Evolutionary conservation across 495 filamentous ascomycete genomes (phyloP), one percentile per base, ranked within the genome.

Genomic region (Penicillium riverlandense): DNA sequence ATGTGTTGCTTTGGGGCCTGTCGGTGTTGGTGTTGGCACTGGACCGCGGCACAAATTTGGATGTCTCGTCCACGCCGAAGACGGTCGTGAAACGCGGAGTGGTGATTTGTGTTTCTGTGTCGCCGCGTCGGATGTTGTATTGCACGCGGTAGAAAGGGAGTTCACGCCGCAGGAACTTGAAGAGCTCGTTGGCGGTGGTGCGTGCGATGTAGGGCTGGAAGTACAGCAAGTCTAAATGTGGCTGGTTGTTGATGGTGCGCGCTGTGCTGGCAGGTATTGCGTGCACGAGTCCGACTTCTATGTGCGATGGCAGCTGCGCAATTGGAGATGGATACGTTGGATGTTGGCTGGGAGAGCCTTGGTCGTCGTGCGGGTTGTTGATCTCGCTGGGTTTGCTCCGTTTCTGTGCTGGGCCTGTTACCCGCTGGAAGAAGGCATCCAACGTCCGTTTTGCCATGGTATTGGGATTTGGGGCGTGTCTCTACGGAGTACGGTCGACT

Each of bases 31-130:
- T 41, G 15, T 48, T 37, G 30, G 14, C 29, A 9, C 4, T 37
- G 14, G 41, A 13, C 16, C 47, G n/a, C 7, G 40, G 15, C 11
- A 41, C 40, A 37, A 63, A 83, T 1, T 45, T 53, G 0, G 72
- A 69, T 27, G 76, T 84, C 9, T 72, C 74, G 47, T 89, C 84
- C 2, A 87, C 58, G 6, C 84, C 85, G 48, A 86, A 88, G 13
- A 86, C 81, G 2, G 85, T 84, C 0, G 83, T 88, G 49, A 66
- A 85, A 11, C 83, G 71, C 3, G 85, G 85, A 6, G 84, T 88
- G 37, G 71, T 77, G 43, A 88, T 78, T 6, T 65, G 49, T 0
- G 77, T 83, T n/a, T 80, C 70, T 1, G 70, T 47, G 0, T 70
- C 65, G 4, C 71, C 74, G 22, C 84, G 70, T 37, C 77, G 80